A percentile compares a stretch with the other conserved stretches of the same genome.
These are phyloP conservation scores for Aplosporella prunicola DNA, from an alignment of 2,329 filamentous ascomycete genomes.

Conservation along the genomic window DNA sequence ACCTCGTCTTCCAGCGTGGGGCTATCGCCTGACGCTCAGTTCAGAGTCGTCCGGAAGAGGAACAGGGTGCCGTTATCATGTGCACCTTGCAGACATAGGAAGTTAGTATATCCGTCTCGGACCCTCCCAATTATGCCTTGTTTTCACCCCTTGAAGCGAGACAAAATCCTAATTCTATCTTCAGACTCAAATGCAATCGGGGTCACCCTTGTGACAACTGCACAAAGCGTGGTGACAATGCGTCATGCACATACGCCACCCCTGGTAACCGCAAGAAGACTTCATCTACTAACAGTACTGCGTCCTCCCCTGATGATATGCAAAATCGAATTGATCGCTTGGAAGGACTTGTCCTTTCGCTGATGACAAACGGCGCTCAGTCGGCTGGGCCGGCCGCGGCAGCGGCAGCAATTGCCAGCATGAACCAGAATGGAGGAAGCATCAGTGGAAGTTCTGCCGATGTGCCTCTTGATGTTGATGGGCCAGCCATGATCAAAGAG, in stretches of 20 bases:
- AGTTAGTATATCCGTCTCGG: too few relatives aligned
- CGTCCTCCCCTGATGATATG: constrained; percentile 81
- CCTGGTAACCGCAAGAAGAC: constrained; percentile 62
- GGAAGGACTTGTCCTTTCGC: constrained; percentile 79
- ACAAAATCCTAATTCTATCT: constrained; percentile 14
- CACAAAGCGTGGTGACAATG: constrained; percentile 72
- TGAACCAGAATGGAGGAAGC: constrained; percentile 21
- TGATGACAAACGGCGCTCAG: constrained; percentile 82
- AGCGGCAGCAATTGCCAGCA: constrained; percentile 44
- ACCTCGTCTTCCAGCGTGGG: constrained; percentile 66
- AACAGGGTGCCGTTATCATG: constrained; percentile 89
- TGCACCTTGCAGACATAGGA: constrained; percentile 81
- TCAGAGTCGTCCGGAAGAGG: constrained; percentile 79
- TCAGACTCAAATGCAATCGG: constrained; percentile 81
- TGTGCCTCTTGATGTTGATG: constrained; percentile 44
- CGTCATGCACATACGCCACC: constrained; percentile 75
- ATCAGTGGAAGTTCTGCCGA: constrained; percentile 33
- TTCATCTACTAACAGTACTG: constrained; percentile 42
- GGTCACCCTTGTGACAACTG: constrained; percentile 89
- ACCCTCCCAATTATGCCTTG: too few relatives aligned
- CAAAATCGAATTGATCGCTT: constrained; percentile 94
- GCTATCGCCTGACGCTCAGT: constrained; percentile 78
- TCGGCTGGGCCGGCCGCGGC: constrained; percentile 50
- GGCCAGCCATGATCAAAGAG: constrained; percentile 46
- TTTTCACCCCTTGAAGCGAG: not conserved